A percentile compares a stretch with the other conserved stretches of the same genome.
Conservation (phyloP, 169 alveolate genomes). For the Cryptosporidium bovis region DNA sequence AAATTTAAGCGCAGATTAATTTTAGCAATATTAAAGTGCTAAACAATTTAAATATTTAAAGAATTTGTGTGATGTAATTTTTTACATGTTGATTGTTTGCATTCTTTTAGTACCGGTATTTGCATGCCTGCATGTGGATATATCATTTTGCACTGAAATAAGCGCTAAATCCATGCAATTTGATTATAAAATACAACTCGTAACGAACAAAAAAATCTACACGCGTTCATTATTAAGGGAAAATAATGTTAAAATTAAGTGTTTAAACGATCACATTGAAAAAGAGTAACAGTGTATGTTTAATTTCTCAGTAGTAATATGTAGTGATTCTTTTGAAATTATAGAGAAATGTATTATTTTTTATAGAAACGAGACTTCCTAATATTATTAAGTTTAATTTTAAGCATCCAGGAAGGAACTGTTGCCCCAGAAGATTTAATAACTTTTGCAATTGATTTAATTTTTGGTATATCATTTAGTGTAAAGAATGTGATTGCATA, state of each 20-base stretch:
- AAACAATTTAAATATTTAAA: too few relatives aligned
- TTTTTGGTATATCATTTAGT: constrained; percentile 84
- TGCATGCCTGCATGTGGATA: constrained; percentile 5
- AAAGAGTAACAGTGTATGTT: too few relatives aligned
- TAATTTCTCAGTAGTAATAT: too few relatives aligned
- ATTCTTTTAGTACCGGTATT: constrained; percentile 10
- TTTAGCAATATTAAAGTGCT: too few relatives aligned
- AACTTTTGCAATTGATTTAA: constrained; percentile 83
- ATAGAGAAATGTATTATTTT: background rate
- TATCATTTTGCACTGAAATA: background rate
- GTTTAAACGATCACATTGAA: too few relatives aligned
- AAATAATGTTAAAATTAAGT: too few relatives aligned
- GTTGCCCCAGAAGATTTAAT: constrained; percentile 86
- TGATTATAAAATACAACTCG: background rate
- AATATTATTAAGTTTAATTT: constrained; percentile 44
- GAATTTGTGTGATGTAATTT: too few relatives aligned
- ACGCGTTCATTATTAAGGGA: too few relatives aligned
- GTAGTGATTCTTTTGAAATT: too few relatives aligned
- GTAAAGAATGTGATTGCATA: constrained; percentile 90
- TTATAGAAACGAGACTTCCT: constrained; percentile 26
- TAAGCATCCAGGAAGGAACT: constrained; percentile 88
- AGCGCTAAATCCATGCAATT: background rate
- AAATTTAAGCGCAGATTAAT: too few relatives aligned
- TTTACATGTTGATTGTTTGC: constrained; percentile 24
- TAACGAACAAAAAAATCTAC: too few relatives aligned